A percentile compares a stretch with the other conserved stretches of the same genome.
Evolutionary conservation across 139 green algal genomes (phyloP).

Genomic region (Chlorella vulgaris): DNA sequence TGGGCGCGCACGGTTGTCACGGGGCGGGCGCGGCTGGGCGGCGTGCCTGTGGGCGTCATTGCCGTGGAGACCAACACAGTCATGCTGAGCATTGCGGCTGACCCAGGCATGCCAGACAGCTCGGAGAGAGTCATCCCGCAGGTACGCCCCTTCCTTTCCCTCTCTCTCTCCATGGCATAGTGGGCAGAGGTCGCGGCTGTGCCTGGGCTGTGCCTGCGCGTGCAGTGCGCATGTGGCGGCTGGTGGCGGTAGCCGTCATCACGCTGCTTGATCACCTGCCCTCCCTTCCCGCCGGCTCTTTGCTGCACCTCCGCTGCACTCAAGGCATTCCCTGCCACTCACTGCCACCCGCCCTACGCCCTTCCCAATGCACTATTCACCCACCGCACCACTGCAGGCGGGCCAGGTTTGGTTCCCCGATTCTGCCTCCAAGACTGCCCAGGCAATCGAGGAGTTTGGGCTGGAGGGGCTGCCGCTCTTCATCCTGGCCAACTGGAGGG

Average conservation of each 20-base stretch:
- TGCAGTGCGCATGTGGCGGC: no score
- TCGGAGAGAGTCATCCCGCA: constrained; percentile 78
- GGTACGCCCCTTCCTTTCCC: constrained; percentile 30
- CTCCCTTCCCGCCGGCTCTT: no score
- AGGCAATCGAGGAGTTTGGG: constrained; percentile 98
- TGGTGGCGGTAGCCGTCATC: no score
- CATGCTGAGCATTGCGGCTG: constrained; percentile 84
- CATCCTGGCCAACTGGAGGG: constrained; percentile 98
- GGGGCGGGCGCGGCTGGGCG: constrained; percentile 91
- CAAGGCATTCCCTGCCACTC: background rate
- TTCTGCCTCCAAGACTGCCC: constrained; percentile 94
- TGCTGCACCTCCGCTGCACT: no score
- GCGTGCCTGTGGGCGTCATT: constrained; percentile 92
- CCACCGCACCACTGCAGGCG: constrained; percentile 43
- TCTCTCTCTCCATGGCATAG: no score
- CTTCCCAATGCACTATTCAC: no score
- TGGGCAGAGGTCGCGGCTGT: no score
- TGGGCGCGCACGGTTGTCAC: constrained; percentile 96
- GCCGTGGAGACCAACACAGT: constrained; percentile 91
- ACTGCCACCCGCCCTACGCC: background rate
- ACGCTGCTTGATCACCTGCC: no score
- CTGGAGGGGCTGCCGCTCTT: constrained; percentile 95
- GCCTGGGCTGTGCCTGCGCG: no score
- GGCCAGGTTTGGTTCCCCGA: constrained; percentile 98
- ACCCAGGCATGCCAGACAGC: constrained; percentile 72